These are phyloP conservation scores for Drechslerella coelobrocha DNA, from an alignment of 2,329 filamentous ascomycete genomes.

Conservation along the genomic window DNA sequence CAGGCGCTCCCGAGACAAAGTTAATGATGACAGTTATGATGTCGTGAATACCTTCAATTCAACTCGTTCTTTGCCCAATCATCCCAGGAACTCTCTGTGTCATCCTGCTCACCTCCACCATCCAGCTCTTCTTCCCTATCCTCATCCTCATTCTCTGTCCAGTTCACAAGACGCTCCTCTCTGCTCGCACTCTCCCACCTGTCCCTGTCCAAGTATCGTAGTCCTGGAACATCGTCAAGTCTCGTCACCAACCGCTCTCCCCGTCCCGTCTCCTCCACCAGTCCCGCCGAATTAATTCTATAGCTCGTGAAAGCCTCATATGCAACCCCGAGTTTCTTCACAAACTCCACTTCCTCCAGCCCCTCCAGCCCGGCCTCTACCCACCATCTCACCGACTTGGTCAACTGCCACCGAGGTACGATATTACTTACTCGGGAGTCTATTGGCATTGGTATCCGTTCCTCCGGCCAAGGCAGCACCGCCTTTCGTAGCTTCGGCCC, in stretches of 20 bases:
- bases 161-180: too few relatives aligned
- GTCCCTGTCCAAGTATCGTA: neutral
- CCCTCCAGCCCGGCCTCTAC: neutral
- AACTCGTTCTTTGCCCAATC: neutral
- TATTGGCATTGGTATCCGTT: neutral
- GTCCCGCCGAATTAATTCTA: neutral
- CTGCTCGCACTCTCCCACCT: neutral
- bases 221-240: neutral
- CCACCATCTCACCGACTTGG: constrained; percentile 7
- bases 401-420: neutral
- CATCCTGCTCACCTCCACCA: neutral
- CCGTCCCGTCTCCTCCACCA: neutral
- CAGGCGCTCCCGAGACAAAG: too few relatives aligned
- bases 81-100: neutral
- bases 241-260: neutral
- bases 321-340: neutral
- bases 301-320: neutral
- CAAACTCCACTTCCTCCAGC: constrained; percentile 12
- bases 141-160: neutral
- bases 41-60: neutral
- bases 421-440: too few relatives aligned
- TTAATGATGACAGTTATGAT: too few relatives aligned
- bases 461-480: constrained; percentile 4
- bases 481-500: constrained; percentile 2
- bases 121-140: neutral